A percentile compares a stretch with the other conserved stretches of the same genome.
These are phyloP conservation scores for Russula olivacea DNA, from an alignment of 768 basidiomycete genomes.

Conservation along the genomic window DNA sequence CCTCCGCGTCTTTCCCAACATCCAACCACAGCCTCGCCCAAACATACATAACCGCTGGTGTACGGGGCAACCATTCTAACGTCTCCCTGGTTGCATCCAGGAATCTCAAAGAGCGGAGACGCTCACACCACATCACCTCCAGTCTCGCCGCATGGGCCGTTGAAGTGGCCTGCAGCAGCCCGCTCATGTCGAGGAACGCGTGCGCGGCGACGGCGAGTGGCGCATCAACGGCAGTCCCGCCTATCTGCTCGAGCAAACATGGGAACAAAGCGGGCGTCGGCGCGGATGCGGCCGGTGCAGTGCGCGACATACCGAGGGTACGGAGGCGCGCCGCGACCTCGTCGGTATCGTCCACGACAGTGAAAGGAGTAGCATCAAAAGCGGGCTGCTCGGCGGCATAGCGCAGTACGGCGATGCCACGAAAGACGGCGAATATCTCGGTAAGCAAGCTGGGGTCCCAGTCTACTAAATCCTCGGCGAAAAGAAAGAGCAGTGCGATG, in stretches of 20 bases:
- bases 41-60: conserved; percentile 71
- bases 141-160: conserved; percentile 59
- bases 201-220: conserved; percentile 59
- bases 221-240: conserved; percentile 33
- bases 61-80: conserved; percentile 72
- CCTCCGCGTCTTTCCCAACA: conserved; percentile 65
- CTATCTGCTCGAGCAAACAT: conserved; percentile 50
- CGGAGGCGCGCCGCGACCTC: conserved; percentile 58
- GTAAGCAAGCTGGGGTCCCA: conserved; percentile 63
- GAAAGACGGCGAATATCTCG: conserved; percentile 73
- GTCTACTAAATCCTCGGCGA: conserved; percentile 52
- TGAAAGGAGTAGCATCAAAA: conserved; percentile 33
- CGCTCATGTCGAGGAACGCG: conserved; percentile 60
- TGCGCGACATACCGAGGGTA: conserved; percentile 63
- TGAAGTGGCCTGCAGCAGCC: conserved; percentile 61
- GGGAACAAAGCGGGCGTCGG: conserved; percentile 56
- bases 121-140: conserved; percentile 71
- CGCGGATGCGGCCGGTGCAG: conserved; percentile 4
- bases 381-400: conserved; percentile 55
- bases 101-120: conserved; percentile 59
- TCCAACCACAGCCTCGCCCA: conserved; percentile 61
- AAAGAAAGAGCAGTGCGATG: conserved; percentile 63
- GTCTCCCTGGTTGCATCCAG: conserved; percentile 55
- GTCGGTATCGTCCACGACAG: conserved; percentile 37
- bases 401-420: conserved; percentile 70